A percentile compares a stretch with the other conserved stretches of the same genome.
Conservation (phyloP, 2,329 filamentous ascomycete species). For the Talaromyces sp. region DNA sequence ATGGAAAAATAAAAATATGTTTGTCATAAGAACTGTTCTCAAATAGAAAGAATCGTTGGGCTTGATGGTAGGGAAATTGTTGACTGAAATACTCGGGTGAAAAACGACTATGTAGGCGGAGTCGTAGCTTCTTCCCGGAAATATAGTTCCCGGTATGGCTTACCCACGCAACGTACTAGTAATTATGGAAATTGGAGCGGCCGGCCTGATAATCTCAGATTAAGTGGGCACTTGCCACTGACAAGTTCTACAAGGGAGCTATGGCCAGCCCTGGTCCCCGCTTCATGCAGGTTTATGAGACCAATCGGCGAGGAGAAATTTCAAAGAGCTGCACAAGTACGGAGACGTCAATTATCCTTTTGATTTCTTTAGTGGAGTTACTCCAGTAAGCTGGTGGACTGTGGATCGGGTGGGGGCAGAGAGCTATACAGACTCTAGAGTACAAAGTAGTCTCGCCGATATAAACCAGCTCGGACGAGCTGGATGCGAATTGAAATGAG, state of each 20-base stretch:
- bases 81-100: too few species aligned
- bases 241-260: neutral
- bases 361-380: too few species aligned
- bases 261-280: neutral
- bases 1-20: neutral
- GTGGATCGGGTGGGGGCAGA: neutral
- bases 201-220: neutral
- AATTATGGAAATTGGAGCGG: neutral
- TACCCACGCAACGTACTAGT: neutral
- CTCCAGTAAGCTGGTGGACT: neutral
- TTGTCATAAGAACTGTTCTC: neutral
- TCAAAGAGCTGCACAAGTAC: neutral
- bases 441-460: neutral
- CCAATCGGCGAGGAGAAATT: neutral
- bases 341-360: too few species aligned
- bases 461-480: neutral
- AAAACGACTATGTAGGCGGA: neutral
- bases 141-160: neutral
- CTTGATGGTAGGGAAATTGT: too few species aligned
- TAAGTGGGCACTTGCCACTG: neutral
- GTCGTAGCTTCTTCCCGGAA: neutral
- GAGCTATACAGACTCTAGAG: neutral
- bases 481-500: neutral
- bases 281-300: neutral
- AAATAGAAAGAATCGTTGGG: too few species aligned